Evolutionary conservation across 176 grass and related monocot species (phyloP), one percentile per base, ranked within the genome.

Genomic region (Triticum timopheevii): DNA sequence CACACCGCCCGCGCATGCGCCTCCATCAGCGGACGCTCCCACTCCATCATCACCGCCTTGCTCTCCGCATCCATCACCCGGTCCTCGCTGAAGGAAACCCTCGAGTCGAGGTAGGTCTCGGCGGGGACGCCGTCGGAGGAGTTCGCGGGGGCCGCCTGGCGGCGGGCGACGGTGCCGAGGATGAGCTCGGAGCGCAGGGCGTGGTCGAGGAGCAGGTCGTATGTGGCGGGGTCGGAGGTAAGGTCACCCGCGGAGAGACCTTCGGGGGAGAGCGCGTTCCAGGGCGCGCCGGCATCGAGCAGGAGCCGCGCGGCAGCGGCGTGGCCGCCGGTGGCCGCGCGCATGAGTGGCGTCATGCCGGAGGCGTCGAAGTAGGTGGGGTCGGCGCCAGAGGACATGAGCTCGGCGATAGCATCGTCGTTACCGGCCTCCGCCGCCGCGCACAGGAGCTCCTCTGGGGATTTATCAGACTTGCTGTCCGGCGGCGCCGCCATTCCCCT

Each of bases 1-100:
- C 93, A 98, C 34, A 98, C 84, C 22, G 96, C 93, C 81, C 90
- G 88, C 45, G 93, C 96, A 76, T 98, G 96, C 65, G 96, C 93
- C 84, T 98, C 93, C 93, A 98, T 98, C 67, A 98, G 87, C 83
- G 96, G 93, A 54, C 86, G 88, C 86, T 98, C 96, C 96, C 96
- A 98, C 87, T 36, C 86, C 96, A 98, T 98, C 96, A 98, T 98
- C 65, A 96, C 96, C 15, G 93, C 93, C 83, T 96, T 98, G 88
- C 88, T 98, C 33, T 96, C 96, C 64, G 81, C 81, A 62, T 98
- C 96, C 93, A 98, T 90, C 73, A 96, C 80, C 79, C 80, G 76
- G 52, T 96, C 96, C 82, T 98, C 96, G 66, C 93, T 87, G 77
- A 96, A 98, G 24, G 90, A 91, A 27, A 98, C 93, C 86, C 93